Conservation (phyloP, 805 yeast genomes). For the Komagataella pseudopastoris region DNA sequence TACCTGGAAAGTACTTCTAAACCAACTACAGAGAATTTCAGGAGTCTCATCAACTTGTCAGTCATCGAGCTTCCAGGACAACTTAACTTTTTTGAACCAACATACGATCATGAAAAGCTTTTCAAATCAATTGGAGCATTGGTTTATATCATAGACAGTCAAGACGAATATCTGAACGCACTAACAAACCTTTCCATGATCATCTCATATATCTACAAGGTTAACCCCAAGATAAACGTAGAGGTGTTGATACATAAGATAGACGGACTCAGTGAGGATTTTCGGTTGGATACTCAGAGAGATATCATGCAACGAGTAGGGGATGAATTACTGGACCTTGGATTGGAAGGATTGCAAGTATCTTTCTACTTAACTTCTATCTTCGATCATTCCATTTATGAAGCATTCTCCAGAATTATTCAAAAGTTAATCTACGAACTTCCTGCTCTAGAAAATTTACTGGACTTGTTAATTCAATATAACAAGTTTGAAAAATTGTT, state of each 20-base stretch:
- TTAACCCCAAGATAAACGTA: conserved; percentile 74
- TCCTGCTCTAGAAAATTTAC: conserved; percentile 75
- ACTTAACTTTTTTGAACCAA: conserved; percentile 75
- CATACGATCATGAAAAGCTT: conserved; percentile 62
- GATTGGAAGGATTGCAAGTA: conserved; percentile 82
- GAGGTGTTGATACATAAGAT: conserved; percentile 93
- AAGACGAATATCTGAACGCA: conserved; percentile 90
- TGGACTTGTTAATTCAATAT: conserved; percentile 80
- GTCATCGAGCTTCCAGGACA: conserved; percentile 96
- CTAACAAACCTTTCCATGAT: conserved; percentile 80
- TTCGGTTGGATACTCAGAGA: conserved; percentile 85
- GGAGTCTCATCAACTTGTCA: conserved; percentile 72
- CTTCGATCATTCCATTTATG: conserved; percentile 91
- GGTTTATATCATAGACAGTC: conserved; percentile 89
- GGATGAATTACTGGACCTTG: conserved; percentile 81
- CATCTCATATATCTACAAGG: conserved; percentile 73
- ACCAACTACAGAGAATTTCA: conserved; percentile 76
- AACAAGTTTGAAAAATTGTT: conserved; percentile 89
- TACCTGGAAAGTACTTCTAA: conserved; percentile 83
- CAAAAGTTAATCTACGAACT: conserved; percentile 85
- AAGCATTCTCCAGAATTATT: conserved; percentile 86
- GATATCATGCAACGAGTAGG: conserved; percentile 94
- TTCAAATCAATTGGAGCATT: conserved; percentile 80
- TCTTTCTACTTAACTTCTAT: conserved; percentile 87
- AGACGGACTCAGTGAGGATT: conserved; percentile 91